phyloP scores from a whole-genome alignment of 306 rosid genomes.

The Cajanus cajan region DNA sequence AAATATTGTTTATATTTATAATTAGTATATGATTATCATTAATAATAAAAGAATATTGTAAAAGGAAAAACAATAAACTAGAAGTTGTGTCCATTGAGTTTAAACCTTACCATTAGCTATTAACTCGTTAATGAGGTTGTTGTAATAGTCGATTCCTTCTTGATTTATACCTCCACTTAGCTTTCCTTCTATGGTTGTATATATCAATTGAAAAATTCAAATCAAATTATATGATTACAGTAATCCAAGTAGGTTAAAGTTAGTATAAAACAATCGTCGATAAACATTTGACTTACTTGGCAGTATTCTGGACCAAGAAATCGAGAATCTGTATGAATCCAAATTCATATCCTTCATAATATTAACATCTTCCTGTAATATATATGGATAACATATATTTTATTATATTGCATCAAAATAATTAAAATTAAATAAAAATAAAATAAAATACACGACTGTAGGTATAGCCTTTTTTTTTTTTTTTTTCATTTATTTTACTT shows the following conservation, averaged over 20 bases:
- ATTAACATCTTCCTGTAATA: conserved; percentile 55
- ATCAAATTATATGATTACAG: background rate
- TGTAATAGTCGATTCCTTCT: conserved; percentile 57
- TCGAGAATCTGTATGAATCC: conserved; percentile 70
- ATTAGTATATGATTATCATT: background rate
- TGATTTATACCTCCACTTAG: conserved; percentile 56
- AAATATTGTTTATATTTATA: background rate
- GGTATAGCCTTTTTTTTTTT: background rate
- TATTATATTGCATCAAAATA: background rate
- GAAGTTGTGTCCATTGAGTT: background rate
- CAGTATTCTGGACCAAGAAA: conserved; percentile 70
- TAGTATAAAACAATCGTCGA: background rate
- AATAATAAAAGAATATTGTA: background rate
- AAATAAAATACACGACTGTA: background rate
- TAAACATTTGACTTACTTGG: conserved; percentile 49
- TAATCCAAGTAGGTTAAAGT: background rate
- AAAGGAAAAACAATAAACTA: background rate
- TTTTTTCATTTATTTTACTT: background rate
- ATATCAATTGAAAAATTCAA: background rate
- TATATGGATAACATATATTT: background rate
- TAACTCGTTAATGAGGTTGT: conserved; percentile 56
- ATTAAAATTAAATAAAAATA: background rate
- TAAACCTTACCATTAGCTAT: conserved; percentile 42
- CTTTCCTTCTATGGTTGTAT: conserved; percentile 43
- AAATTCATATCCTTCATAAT: conserved; percentile 53